phyloP scores from a whole-genome alignment of 2,329 filamentous ascomycete genomes.

The Lecanosticta acicola region DNA sequence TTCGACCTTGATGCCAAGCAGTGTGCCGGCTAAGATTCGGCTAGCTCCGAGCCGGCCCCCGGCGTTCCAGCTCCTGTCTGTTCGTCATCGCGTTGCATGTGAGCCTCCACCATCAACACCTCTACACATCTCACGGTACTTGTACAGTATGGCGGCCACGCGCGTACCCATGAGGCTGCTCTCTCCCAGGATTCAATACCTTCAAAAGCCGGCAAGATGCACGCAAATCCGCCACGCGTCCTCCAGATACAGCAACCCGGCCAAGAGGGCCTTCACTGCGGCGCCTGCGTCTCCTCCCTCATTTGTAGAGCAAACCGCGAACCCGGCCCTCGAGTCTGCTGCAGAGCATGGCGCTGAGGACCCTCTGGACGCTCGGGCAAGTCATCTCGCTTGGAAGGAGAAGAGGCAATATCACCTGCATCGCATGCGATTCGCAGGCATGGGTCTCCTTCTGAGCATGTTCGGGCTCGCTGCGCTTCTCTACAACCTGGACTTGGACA shows the following conservation, averaged over 20 bases:
- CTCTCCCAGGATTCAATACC: conserved; percentile 24
- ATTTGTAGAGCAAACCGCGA: conserved; percentile 16
- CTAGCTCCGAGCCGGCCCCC: too few species aligned
- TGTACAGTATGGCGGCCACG: conserved; percentile 21
- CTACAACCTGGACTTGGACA: conserved; percentile 33
- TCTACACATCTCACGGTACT: background rate
- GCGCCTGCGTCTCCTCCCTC: conserved; percentile 17
- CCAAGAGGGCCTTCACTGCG: conserved; percentile 25
- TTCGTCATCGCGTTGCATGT: background rate
- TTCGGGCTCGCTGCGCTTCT: conserved; percentile 26
- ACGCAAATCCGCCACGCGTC: conserved; percentile 25
- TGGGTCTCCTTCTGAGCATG: conserved; percentile 33
- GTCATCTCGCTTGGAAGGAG: conserved; percentile 24
- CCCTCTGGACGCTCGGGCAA: conserved; percentile 24
- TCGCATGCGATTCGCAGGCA: conserved; percentile 34
- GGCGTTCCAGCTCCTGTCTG: background rate
- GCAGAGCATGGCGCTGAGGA: conserved; percentile 5
- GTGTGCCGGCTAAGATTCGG: too few species aligned
- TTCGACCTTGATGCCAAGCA: too few species aligned
- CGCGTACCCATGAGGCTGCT: conserved; percentile 29
- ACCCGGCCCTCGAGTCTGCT: conserved; percentile 6
- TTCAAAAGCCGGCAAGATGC: conserved; percentile 18
- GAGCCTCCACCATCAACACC: background rate
- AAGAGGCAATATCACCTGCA: conserved; percentile 28
- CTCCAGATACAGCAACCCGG: conserved; percentile 33